Conservation (phyloP, 306 rosid genomes). For the Trifolium pratense region DNA sequence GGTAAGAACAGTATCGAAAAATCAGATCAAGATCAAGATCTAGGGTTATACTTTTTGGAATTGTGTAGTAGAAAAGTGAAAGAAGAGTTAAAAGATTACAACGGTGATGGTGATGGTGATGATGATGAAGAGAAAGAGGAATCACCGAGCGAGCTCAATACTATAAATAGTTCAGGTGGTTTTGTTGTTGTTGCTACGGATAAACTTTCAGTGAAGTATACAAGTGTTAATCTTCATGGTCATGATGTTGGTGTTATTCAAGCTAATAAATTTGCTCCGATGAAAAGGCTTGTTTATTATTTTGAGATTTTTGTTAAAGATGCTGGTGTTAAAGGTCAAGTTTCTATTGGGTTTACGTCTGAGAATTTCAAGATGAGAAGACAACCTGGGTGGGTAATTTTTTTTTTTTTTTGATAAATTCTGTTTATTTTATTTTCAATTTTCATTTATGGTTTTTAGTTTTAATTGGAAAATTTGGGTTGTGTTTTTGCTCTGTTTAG, state of each 20-base stretch:
- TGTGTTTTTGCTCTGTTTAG: not conserved
- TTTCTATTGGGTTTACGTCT: constrained; percentile 88
- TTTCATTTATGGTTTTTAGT: not conserved
- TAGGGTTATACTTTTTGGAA: constrained; percentile 67
- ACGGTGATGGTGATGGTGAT: constrained; percentile 49
- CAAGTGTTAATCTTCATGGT: constrained; percentile 75
- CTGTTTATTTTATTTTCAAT: not conserved
- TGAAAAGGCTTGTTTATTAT: constrained; percentile 78
- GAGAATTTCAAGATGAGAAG: constrained; percentile 92
- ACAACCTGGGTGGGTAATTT: constrained; percentile 96
- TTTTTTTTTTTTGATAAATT: not conserved
- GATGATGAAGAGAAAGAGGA: constrained; percentile 62
- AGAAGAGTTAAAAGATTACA: constrained; percentile 37
- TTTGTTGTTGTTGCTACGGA: constrained; percentile 78
- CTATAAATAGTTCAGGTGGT: constrained; percentile 94
- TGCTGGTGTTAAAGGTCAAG: constrained; percentile 88
- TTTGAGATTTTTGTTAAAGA: constrained; percentile 90
- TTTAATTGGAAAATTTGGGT: not conserved
- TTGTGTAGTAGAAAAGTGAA: constrained; percentile 54
- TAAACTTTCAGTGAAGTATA: constrained; percentile 85
- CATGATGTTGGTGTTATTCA: constrained; percentile 97
- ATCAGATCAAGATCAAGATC: constrained; percentile 53
- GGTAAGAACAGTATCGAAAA: constrained; percentile 33
- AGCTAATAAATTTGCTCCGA: constrained; percentile 81
- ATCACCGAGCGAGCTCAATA: constrained; percentile 83